Evolutionary conservation across 805 yeast species (phyloP).

Genomic region (Wickerhamiella occidentalis): DNA sequence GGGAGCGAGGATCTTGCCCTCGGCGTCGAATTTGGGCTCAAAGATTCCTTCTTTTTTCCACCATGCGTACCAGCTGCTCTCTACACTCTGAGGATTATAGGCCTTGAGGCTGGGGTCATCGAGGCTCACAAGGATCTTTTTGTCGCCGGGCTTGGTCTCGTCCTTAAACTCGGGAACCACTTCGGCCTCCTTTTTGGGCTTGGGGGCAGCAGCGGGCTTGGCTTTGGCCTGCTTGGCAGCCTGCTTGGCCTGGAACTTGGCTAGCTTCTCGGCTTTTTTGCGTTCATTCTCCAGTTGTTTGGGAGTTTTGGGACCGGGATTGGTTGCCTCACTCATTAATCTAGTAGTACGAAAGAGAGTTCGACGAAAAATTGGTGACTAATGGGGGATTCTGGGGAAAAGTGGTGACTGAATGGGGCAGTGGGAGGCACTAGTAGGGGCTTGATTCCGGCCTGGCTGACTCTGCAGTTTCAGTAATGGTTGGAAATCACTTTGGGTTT

Average conservation of each 20-base stretch:
- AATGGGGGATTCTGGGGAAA: background rate
- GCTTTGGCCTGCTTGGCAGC: slow-evolving; percentile 40
- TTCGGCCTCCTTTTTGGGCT: slow-evolving; percentile 58
- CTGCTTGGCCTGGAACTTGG: slow-evolving; percentile 75
- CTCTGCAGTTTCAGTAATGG: too few relatives aligned
- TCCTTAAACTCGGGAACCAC: slow-evolving; percentile 80
- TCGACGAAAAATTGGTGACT: slow-evolving; percentile 12
- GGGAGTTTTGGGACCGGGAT: slow-evolving; percentile 45
- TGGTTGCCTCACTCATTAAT: slow-evolving; percentile 12
- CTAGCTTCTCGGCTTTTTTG: slow-evolving; percentile 76
- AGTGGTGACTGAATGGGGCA: too few relatives aligned
- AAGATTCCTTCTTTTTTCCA: slow-evolving; percentile 84
- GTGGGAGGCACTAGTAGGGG: too few relatives aligned
- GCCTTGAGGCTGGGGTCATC: slow-evolving; percentile 92
- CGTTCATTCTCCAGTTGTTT: slow-evolving; percentile 78
- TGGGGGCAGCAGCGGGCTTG: slow-evolving; percentile 30
- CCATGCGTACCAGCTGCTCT: slow-evolving; percentile 96
- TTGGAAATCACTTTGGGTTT: too few relatives aligned
- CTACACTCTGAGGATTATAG: slow-evolving; percentile 83
- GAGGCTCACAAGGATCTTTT: slow-evolving; percentile 72
- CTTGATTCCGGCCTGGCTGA: too few relatives aligned
- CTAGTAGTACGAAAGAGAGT: slow-evolving; percentile 1
- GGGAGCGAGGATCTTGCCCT: slow-evolving; percentile 66
- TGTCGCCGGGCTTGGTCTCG: slow-evolving; percentile 75
- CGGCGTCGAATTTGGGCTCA: slow-evolving; percentile 67